A percentile compares a stretch with the other conserved stretches of the same genome.
These are phyloP conservation scores for Carex scoparia DNA, from an alignment of 176 grass and related monocot species.

Conservation along the genomic window DNA sequence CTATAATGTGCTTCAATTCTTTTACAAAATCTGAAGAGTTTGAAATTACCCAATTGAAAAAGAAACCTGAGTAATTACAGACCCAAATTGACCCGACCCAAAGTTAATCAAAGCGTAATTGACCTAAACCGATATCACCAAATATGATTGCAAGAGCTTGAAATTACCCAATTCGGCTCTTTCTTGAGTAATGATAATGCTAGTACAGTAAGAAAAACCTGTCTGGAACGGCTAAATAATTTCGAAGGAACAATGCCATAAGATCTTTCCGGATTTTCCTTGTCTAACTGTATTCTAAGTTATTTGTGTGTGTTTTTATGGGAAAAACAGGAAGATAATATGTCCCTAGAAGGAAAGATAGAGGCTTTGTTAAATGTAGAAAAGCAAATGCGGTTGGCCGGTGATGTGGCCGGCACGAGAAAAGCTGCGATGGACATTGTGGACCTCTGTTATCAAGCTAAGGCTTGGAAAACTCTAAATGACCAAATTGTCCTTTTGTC, in stretches of 20 bases:
- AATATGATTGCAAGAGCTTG: background rate
- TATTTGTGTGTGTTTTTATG: background rate
- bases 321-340: slow-evolving; percentile 50
- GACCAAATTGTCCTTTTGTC: slow-evolving; percentile 92
- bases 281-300: background rate
- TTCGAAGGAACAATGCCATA: background rate
- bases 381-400: slow-evolving; percentile 84
- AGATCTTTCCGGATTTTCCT: background rate
- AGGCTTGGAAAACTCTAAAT: slow-evolving; percentile 91
- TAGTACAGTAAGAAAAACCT: background rate
- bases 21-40: too few species aligned
- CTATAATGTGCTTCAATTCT: too few species aligned
- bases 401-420: slow-evolving; percentile 78
- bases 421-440: slow-evolving; percentile 90
- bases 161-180: background rate
- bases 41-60: background rate
- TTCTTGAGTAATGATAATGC: background rate
- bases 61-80: background rate
- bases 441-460: slow-evolving; percentile 74
- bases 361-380: slow-evolving; percentile 81
- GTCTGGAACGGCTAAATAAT: background rate
- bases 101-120: background rate
- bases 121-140: background rate
- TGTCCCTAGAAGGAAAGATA: slow-evolving; percentile 68
- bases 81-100: background rate